Percentiles rank a stretch among this genome's conserved stretches.
phyloP scores from a whole-genome alignment of 2,329 filamentous ascomycete genomes.

The Paraconiothyrium sp. region DNA sequence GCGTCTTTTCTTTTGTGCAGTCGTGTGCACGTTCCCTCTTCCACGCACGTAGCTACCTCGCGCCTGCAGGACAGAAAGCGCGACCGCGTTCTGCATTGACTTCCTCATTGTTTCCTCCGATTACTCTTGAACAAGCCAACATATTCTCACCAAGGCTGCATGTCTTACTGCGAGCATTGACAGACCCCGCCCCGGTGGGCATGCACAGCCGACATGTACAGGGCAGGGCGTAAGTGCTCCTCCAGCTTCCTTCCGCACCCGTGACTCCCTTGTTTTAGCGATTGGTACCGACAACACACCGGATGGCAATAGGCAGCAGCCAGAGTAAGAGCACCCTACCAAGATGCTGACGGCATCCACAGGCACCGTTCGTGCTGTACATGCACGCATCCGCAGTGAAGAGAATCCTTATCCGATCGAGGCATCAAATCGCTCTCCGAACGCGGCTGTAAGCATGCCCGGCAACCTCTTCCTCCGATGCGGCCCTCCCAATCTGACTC shows the following conservation, averaged over 20 bases:
- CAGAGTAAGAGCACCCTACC: neutral
- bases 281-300: neutral
- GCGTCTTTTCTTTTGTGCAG: neutral
- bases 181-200: neutral
- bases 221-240: neutral
- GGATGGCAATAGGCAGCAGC: neutral
- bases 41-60: neutral
- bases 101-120: neutral
- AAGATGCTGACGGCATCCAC: neutral
- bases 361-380: neutral
- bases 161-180: neutral
- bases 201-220: neutral
- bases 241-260: neutral
- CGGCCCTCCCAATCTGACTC: neutral
- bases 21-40: neutral
- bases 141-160: neutral
- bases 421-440: conserved; percentile 8
- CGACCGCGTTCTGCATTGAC: neutral
- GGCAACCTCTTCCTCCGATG: neutral
- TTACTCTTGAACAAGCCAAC: neutral
- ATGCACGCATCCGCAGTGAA: neutral
- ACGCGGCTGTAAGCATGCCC: conserved; percentile 7
- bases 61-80: too few species aligned
- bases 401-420: neutral
- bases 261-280: neutral